Percentiles rank a stretch among this genome's conserved stretches.
These are phyloP conservation scores for Circinella minor DNA, from an alignment of 371 early-diverging fungal genomes.

Conservation along the genomic window DNA sequence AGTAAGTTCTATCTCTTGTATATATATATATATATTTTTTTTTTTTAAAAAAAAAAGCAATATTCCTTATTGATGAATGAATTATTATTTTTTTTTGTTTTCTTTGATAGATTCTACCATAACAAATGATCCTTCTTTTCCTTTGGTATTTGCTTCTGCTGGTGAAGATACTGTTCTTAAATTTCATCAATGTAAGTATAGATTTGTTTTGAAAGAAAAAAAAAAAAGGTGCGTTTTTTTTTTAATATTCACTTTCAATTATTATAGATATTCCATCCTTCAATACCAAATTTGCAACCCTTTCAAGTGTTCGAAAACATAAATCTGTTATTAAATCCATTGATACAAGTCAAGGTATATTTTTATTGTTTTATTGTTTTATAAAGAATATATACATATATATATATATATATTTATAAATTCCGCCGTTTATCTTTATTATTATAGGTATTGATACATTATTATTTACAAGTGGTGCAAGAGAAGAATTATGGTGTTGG, in stretches of 20 bases:
- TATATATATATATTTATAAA: too few species aligned
- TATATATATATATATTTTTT: too few species aligned
- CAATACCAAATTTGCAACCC: constrained; percentile 30
- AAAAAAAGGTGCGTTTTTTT: too few species aligned
- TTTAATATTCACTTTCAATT: not conserved
- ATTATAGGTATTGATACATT: constrained; percentile 29
- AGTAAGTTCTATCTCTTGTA: constrained; percentile 17
- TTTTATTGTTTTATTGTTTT: too few species aligned
- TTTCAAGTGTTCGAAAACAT: constrained; percentile 52
- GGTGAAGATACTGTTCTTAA: constrained; percentile 57
- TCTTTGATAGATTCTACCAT: constrained; percentile 36
- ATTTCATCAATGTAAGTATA: constrained; percentile 43
- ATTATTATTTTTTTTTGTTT: constrained; percentile 19
- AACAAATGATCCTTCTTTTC: constrained; percentile 21
- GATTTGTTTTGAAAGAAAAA: too few species aligned
- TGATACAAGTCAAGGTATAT: constrained; percentile 36
- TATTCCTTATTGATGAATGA: not conserved
- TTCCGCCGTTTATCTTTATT: too few species aligned
- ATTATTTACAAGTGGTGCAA: constrained; percentile 60
- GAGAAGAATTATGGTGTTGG: constrained; percentile 61
- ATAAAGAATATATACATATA: too few species aligned
- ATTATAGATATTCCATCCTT: constrained; percentile 29
- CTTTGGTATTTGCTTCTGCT: constrained; percentile 52
- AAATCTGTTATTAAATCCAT: constrained; percentile 56
- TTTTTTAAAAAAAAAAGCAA: too few species aligned